Base-by-base conservation (phyloP, 1,139 yeast genomes). In the Hyphopichia burtonii region DNA sequence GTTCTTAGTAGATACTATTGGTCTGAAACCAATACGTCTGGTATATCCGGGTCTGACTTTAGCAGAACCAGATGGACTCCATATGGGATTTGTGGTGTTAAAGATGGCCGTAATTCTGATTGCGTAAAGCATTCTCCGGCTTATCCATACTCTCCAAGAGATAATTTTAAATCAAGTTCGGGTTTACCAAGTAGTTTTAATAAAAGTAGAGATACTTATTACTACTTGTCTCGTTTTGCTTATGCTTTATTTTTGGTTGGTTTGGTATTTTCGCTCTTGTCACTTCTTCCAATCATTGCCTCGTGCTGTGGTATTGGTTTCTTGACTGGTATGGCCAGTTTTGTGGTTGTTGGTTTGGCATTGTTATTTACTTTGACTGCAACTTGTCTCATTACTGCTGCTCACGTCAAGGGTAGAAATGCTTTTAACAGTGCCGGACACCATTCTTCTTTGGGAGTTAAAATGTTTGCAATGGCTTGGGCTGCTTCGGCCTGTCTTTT, bases 241-340 rank as follows among this genome's bases (percentile, higher is more conserved):
- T 86, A 78, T 73, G 86, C 87, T 2, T 83, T 85, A 65, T 69
- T 75, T 59, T 58, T 87, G 39, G 68, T 84, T 45, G 86, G 82
- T 7, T 63, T 84, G 41, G 65, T 76, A 32, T 83, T 83, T 57
- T 61, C 78, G n/a, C 63, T 78, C 3, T 39, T 79, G n/a, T 69
- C 85, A 0, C 54, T 78, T 35, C 40, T 78, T 36, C 63, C 74
- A 33, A 53, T 71, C 19, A 37, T 68, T 23, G 42, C 63, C 28
- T 50, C 53, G 1, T 56, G 59, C 37, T 51, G 44, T 36, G 36
- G 47, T 18, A 45, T 53, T 12, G 59, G 65, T 12, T 47, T 52
- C 14, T 37, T 56, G n/a, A 51, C 71, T 36, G 58, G 74, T 7
- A 45, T 67, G 27, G 49, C 61, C 31, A 47, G 46, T 11, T 10